Percentiles rank a stretch among this genome's conserved stretches.
Conservation (phyloP, 225 moss, liverwort and hornwort species). For the Neckera pumila region DNA sequence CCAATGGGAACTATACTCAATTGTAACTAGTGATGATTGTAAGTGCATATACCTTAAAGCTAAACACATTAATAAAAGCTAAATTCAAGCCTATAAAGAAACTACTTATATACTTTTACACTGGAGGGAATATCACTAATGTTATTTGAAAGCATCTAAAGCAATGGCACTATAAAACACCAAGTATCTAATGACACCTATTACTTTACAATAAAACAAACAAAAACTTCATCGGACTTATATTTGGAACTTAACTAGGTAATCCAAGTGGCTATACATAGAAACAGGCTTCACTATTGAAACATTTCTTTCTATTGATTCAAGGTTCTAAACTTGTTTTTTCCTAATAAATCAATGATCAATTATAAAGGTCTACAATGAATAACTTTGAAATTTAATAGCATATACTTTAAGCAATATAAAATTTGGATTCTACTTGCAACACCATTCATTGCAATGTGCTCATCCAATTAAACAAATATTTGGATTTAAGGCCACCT, state of each 20-base stretch:
- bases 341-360: not conserved
- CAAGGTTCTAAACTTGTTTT: not conserved
- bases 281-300: not conserved
- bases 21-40: not conserved
- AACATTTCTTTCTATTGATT: accelerated
- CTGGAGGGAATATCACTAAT: accelerated
- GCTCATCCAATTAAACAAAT: not conserved
- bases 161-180: not conserved
- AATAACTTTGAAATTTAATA: not conserved
- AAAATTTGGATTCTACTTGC: not conserved
- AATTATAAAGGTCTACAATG: no score
- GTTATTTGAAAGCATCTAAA: not conserved
- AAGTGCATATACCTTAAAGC: accelerated
- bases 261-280: not conserved
- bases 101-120: not conserved
- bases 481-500: not conserved
- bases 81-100: not conserved
- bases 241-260: accelerated
- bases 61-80: accelerated
- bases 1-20: accelerated
- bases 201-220: not conserved
- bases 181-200: no score
- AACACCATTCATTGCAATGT: not conserved
- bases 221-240: not conserved
- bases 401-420: no score